These are phyloP conservation scores for Phytophthora hybrid DNA, from an alignment of 352 stramenopile species.

Conservation along the genomic window DNA sequence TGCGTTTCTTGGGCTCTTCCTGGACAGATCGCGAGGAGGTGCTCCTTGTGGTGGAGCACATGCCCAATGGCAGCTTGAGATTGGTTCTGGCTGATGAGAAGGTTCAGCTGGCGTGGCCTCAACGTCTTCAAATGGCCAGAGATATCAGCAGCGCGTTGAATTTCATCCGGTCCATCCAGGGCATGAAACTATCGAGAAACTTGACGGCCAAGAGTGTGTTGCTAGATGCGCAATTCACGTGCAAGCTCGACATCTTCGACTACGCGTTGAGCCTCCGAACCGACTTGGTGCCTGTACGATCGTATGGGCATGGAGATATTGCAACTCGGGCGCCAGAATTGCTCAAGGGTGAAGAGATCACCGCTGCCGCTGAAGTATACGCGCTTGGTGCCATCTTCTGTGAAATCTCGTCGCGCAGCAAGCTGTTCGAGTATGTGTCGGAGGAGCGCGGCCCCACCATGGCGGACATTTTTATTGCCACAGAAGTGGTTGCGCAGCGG, in stretches of 20 bases:
- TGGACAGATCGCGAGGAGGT: slow-evolving; percentile 66
- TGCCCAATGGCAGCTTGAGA: slow-evolving; percentile 73
- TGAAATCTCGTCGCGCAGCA: slow-evolving; percentile 61
- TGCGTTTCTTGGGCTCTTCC: slow-evolving; percentile 71
- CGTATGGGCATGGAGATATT: slow-evolving; percentile 69
- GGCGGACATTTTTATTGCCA: slow-evolving; percentile 71
- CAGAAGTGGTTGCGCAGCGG: slow-evolving; percentile 52
- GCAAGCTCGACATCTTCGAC: slow-evolving; percentile 84
- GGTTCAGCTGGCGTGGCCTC: slow-evolving; percentile 62
- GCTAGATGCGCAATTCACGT: slow-evolving; percentile 60
- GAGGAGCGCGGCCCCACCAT: slow-evolving; percentile 60
- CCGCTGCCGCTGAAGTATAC: slow-evolving; percentile 69
- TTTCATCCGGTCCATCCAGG: slow-evolving; percentile 58
- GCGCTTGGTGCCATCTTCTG: slow-evolving; percentile 79
- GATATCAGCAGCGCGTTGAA: slow-evolving; percentile 59
- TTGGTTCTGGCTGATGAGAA: slow-evolving; percentile 59
- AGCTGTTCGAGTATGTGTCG: slow-evolving; percentile 56
- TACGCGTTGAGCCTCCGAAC: slow-evolving; percentile 62
- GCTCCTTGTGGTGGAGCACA: slow-evolving; percentile 79
- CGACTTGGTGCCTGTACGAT: slow-evolving; percentile 47
- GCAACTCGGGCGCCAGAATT: slow-evolving; percentile 64
- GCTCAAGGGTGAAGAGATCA: slow-evolving; percentile 54
- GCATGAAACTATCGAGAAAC: slow-evolving; percentile 51
- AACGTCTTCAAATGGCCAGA: slow-evolving; percentile 56
- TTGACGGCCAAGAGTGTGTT: slow-evolving; percentile 71